Base-by-base conservation (phyloP, 306 rosid species). In the Rosa chinensis region DNA sequence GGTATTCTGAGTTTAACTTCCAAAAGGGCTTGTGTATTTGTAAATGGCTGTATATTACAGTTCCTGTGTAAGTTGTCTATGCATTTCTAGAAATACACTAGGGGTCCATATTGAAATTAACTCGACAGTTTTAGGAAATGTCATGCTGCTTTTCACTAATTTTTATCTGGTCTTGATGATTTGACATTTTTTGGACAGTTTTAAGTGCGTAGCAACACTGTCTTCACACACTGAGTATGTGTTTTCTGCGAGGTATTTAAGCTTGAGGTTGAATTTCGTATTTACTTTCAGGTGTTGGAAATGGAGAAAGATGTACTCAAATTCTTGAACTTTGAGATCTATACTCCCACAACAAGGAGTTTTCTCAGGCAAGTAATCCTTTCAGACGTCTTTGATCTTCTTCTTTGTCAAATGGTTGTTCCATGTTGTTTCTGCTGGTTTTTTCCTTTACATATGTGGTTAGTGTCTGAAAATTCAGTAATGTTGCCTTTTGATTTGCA, bases 301-400 rank as follows among this genome's bases (percentile, higher is more conserved):
- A 85, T 85, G 91, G 91, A 85, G 84, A 81, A 58, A 14, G 73
- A 88, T 14, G 73, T 85, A 48, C 81, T 58, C 18, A 52, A 49
- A 17, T 25, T 73, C 73, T 74, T 81, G 75, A 79, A 75, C 72
- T 79, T 42, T 74, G 87, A 81, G 62, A 61, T 49, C 10, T 53
- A 78, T n/a, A 59, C 71, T 50, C 89, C 91, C n/a, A 85, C 89
- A 18, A 56, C 77, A 73, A 85, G 81, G 75, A 81, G 62, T 48
- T 85, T 88, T 79, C 87, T 85, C 61, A 85, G 89, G 91, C 68
- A 87, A 83, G 88, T 72, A 55, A n/a, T 78, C 4, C 9, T 78
- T 58, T 43, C 1, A 18, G 62, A 2, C 20, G 5, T 21, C 21
- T 55, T 44, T 58, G 40, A n/a, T 52, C 64, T 50, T 74, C 62